Conservation (phyloP, 208 protist species). For the Kentomonas sorsogonicus region DNA sequence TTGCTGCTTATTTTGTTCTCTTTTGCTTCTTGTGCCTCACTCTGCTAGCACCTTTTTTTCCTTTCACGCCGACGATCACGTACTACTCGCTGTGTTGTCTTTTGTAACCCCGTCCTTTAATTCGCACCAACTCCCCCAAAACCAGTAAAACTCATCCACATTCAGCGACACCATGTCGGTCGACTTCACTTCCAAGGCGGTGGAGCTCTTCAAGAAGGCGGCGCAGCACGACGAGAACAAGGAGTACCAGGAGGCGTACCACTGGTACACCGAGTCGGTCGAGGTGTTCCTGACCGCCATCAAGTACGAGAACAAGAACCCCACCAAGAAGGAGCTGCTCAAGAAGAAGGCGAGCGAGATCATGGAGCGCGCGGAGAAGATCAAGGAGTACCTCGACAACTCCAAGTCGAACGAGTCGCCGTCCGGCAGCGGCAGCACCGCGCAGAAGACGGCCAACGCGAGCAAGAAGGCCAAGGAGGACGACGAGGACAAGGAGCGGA, state of each 20-base stretch:
- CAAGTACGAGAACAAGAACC: conserved; percentile 94
- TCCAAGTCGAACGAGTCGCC: conserved; percentile 53
- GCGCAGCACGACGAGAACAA: conserved; percentile 85
- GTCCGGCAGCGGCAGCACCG: conserved; percentile 24
- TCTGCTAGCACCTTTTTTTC: conserved; percentile 14
- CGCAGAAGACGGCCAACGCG: conserved; percentile 57
- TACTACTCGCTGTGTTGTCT: conserved; percentile 1
- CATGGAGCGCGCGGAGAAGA: conserved; percentile 92
- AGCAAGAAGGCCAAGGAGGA: conserved; percentile 90
- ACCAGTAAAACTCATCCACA: background rate
- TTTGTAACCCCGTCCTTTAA: background rate
- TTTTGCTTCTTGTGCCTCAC: conserved; percentile 1
- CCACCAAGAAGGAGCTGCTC: conserved; percentile 89
- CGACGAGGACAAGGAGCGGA: conserved; percentile 88
- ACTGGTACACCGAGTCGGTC: conserved; percentile 91
- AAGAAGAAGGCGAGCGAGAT: conserved; percentile 91
- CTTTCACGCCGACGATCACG: background rate
- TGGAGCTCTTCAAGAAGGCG: conserved; percentile 92
- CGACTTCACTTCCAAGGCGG: conserved; percentile 92
- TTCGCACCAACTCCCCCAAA: background rate
- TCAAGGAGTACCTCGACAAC: conserved; percentile 93
- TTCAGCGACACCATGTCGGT: conserved; percentile 54
- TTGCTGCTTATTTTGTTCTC: conserved; percentile 12
- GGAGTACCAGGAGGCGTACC: conserved; percentile 92
- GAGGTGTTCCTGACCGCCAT: conserved; percentile 94